These are phyloP conservation scores for Phytopythium chamaehyphon DNA, from an alignment of 352 stramenopile genomes.

Conservation along the genomic window DNA sequence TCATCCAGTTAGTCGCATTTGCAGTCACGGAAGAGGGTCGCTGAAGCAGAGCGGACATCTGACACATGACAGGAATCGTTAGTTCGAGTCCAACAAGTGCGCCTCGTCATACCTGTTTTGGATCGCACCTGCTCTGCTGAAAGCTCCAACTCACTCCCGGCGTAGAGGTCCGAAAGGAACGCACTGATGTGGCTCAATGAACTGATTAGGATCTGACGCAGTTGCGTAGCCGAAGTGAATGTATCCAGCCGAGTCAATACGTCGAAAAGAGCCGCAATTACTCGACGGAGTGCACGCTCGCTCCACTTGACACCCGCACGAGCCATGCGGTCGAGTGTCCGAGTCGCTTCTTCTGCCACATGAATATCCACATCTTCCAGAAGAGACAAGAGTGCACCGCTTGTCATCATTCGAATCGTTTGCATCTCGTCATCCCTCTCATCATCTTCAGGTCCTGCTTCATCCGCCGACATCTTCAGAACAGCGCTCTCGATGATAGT, in stretches of 20 bases:
- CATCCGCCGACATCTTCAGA: constrained; percentile 48
- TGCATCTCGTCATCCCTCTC: constrained; percentile 32
- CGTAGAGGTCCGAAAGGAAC: constrained; percentile 15
- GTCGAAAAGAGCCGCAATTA: constrained; percentile 50
- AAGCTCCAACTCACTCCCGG: constrained; percentile 10
- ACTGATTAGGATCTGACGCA: constrained; percentile 17
- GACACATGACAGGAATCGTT: background rate
- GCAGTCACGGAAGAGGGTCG: background rate
- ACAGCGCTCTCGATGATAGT: constrained; percentile 37
- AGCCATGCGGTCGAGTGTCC: constrained; percentile 23
- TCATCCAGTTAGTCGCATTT: no score
- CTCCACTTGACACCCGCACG: constrained; percentile 18
- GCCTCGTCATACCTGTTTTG: no score
- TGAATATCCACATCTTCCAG: constrained; percentile 43
- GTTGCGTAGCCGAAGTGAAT: background rate
- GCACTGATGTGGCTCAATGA: constrained; percentile 25
- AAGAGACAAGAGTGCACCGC: constrained; percentile 49
- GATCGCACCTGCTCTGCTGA: constrained; percentile 26
- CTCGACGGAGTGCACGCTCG: constrained; percentile 31
- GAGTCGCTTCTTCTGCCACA: constrained; percentile 45
- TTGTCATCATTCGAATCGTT: constrained; percentile 57
- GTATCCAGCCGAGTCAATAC: constrained; percentile 20
- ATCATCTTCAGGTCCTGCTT: constrained; percentile 32
- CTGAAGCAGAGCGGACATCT: constrained; percentile 2
- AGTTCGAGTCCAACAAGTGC: no score